phyloP scores from a whole-genome alignment of 2,329 filamentous ascomycete species.

The Magnaporthiopsis poae region DNA sequence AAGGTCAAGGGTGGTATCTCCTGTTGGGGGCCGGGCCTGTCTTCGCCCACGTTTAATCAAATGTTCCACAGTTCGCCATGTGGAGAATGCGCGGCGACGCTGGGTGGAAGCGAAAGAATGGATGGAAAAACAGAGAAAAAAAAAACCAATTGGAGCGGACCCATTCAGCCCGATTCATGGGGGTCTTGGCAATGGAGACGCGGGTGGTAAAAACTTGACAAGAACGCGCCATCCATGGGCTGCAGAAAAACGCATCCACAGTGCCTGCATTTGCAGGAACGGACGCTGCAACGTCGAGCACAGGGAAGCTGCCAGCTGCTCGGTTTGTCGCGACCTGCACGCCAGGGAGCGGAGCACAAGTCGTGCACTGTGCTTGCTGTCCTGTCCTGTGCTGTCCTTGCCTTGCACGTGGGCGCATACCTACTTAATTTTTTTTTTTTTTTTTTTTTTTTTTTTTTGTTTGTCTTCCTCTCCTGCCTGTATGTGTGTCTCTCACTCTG shows the following conservation, averaged over 20 bases:
- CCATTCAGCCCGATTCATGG: background rate
- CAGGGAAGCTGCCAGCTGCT: no score
- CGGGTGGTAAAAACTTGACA: background rate
- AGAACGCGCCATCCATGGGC: background rate
- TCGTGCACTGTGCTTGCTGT: no score
- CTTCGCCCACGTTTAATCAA: background rate
- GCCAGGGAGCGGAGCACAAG: no score
- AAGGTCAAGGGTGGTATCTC: no score
- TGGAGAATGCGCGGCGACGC: background rate
- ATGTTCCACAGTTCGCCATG: background rate
- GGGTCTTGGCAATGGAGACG: background rate
- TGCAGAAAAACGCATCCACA: background rate
- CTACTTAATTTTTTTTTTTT: no score
- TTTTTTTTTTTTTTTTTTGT: no score
- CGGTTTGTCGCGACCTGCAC: no score
- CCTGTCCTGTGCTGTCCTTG: no score
- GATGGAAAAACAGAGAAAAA: background rate
- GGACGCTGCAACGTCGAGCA: background rate
- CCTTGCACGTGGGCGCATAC: no score
- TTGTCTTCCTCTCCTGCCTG: no score
- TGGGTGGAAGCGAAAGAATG: background rate
- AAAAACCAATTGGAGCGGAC: background rate
- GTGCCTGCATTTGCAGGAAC: background rate
- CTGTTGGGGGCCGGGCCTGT: no score
- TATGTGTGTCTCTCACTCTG: no score